phyloP scores from a whole-genome alignment of 2,329 filamentous ascomycete genomes.

The Fusarium sp. region DNA sequence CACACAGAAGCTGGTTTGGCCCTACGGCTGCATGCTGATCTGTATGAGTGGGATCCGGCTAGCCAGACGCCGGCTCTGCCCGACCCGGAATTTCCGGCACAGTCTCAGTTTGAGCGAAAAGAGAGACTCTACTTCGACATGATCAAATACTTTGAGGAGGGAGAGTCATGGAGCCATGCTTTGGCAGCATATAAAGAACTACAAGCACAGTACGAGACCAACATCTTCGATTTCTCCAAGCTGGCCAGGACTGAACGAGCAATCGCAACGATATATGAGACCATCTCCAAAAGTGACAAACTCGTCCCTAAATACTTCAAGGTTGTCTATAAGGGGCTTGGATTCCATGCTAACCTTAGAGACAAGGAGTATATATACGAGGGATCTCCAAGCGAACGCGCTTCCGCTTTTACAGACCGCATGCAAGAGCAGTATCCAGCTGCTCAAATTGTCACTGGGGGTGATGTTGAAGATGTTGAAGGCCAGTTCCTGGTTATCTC shows the following conservation, averaged over 20 bases:
- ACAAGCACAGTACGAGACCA: slow-evolving; percentile 88
- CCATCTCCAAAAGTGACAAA: slow-evolving; percentile 82
- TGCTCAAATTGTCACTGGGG: slow-evolving; percentile 80
- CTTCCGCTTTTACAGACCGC: slow-evolving; percentile 85
- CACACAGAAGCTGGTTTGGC: slow-evolving; percentile 89
- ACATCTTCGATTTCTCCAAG: slow-evolving; percentile 90
- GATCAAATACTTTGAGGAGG: slow-evolving; percentile 94
- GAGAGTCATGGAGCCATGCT: slow-evolving; percentile 92
- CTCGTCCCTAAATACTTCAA: slow-evolving; percentile 88
- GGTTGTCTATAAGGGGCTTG: slow-evolving; percentile 87
- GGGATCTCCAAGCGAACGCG: slow-evolving; percentile 78
- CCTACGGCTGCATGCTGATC: slow-evolving; percentile 87
- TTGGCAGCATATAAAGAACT: slow-evolving; percentile 90
- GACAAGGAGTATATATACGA: slow-evolving; percentile 96
- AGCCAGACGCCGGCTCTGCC: slow-evolving; percentile 71
- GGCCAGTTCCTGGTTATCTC: slow-evolving; percentile 90
- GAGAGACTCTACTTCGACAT: slow-evolving; percentile 93
- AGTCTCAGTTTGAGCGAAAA: slow-evolving; percentile 91
- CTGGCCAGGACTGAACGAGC: slow-evolving; percentile 88
- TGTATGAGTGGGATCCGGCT: slow-evolving; percentile 89
- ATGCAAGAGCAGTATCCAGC: slow-evolving; percentile 91
- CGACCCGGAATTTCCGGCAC: slow-evolving; percentile 82
- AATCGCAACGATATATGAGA: slow-evolving; percentile 92
- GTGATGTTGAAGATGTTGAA: slow-evolving; percentile 81
- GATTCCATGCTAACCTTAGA: slow-evolving; percentile 81